Evolutionary conservation across 208 protist genomes (phyloP).

Genomic region (Phytomonas sp.): DNA sequence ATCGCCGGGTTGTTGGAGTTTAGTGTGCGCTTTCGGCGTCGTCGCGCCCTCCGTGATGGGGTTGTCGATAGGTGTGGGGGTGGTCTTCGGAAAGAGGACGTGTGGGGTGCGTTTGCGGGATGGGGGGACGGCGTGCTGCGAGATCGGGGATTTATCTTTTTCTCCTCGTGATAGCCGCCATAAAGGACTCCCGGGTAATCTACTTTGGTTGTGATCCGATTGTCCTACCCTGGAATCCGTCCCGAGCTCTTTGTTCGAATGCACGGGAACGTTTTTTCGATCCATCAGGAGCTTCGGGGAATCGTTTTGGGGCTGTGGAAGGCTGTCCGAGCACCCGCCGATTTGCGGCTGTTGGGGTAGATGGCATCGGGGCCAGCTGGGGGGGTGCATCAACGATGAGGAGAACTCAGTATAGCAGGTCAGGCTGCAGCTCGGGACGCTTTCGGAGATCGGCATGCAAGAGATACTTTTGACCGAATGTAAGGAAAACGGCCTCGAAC

Average conservation of each 20-base stretch:
- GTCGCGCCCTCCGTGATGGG: background rate
- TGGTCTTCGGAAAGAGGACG: background rate
- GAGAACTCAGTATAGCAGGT: conserved; percentile 29
- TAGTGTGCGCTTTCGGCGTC: background rate
- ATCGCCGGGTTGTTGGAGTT: background rate
- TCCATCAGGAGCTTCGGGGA: background rate
- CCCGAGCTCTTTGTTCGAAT: background rate
- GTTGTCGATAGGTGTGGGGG: background rate
- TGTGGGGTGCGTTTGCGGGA: background rate
- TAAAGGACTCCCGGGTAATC: background rate
- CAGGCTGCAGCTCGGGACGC: conserved; percentile 66
- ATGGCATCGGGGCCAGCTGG: background rate
- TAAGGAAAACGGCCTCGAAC: background rate
- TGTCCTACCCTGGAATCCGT: background rate
- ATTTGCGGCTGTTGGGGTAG: background rate
- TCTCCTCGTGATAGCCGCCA: background rate
- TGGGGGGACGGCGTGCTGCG: background rate
- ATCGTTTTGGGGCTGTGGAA: background rate
- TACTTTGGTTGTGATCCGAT: background rate
- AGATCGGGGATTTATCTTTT: background rate
- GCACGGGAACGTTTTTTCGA: background rate
- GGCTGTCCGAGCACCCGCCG: background rate
- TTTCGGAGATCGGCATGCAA: conserved; percentile 46
- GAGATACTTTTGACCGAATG: conserved; percentile 18
- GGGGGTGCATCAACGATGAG: background rate